These are phyloP conservation scores for Bretziella fagacearum DNA, from an alignment of 2,329 filamentous ascomycete species.

Conservation along the genomic window DNA sequence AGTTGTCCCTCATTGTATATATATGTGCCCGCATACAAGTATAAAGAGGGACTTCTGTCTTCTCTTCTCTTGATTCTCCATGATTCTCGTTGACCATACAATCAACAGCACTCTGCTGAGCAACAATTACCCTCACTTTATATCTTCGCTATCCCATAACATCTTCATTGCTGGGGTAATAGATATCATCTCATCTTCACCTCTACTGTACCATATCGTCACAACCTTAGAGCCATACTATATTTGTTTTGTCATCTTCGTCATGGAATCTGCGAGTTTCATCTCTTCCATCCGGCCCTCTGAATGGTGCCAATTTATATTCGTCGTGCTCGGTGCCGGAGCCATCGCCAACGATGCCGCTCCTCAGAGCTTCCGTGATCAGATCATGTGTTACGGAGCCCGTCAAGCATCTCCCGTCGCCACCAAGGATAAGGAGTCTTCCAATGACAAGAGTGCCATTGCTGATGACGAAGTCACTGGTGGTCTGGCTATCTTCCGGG, in stretches of 20 bases:
- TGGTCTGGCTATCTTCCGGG: neutral
- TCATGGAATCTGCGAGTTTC: neutral
- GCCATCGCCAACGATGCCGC: constrained; percentile 9
- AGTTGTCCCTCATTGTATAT: too few species aligned
- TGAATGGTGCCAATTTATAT: constrained; percentile 13
- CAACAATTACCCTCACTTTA: too few species aligned
- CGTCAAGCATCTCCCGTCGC: constrained; percentile 33
- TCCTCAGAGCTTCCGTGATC: constrained; percentile 24
- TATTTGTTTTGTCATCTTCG: neutral
- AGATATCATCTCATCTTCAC: too few species aligned
- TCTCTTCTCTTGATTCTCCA: too few species aligned
- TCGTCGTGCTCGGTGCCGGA: constrained; percentile 8
- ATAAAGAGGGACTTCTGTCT: too few species aligned
- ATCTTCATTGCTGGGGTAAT: too few species aligned
- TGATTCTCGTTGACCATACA: too few species aligned
- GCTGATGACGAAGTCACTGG: constrained; percentile 1
- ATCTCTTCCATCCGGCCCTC: constrained; percentile 12
- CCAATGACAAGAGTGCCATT: neutral
- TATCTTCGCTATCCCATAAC: too few species aligned
- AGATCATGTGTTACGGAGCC: constrained; percentile 28
- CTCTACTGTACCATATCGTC: too few species aligned
- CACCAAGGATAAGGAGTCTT: neutral
- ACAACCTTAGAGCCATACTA: too few species aligned
- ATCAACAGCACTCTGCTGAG: too few species aligned
- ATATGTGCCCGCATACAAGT: too few species aligned